Evolutionary conservation across 345 rosid genomes (phyloP), one percentile per base, ranked within the genome.

Genomic region (Combretum micranthum): DNA sequence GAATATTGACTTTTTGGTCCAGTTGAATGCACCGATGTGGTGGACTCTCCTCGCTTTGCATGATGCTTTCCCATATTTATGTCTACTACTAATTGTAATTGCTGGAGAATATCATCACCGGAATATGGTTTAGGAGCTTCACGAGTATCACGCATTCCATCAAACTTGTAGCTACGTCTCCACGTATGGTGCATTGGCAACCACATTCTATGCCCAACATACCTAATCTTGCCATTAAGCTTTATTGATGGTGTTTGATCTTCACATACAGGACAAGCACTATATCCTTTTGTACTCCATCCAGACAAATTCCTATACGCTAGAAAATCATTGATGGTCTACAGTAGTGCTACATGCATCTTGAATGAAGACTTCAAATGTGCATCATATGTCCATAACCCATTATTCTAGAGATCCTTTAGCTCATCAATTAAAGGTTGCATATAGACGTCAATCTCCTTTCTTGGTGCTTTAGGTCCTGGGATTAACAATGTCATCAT

Each of bases 301-400:
- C 42, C 55, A 17, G 42, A 52, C 6, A 52, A 9, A 15, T 52
- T 52, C 15, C 14, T 3, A 15, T 52, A 23, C 2, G 15, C 42
- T 1, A n/a, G 7, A 22, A 52, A 52, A n/a, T 52, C 39, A 52
- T 15, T 23, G 3, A 52, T 52, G 15, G 42, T 52, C 15, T 9
- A 52, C 15, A 23, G 15, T 20, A 52, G 16, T 9, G 55, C 17
- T 1, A 42, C 17, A 52, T 14, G 10, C 32, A 15, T 17, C 12
- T 21, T 23, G 8, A 52, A 52, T 15, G 32, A 20, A 1, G 15
- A 17, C 15, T 52, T 52, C 2, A 3, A 12, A 2, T 16, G 22
- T n/a, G 55, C 55, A 21, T 52, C 42, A 52, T 21, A 52, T 3
- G 55, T 52, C 17, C n/a, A n/a, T n/a, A n/a, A n/a, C n/a, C n/a